Conservation (phyloP, 768 basidiomycete species). For the Cyclocybe aegerita region DNA sequence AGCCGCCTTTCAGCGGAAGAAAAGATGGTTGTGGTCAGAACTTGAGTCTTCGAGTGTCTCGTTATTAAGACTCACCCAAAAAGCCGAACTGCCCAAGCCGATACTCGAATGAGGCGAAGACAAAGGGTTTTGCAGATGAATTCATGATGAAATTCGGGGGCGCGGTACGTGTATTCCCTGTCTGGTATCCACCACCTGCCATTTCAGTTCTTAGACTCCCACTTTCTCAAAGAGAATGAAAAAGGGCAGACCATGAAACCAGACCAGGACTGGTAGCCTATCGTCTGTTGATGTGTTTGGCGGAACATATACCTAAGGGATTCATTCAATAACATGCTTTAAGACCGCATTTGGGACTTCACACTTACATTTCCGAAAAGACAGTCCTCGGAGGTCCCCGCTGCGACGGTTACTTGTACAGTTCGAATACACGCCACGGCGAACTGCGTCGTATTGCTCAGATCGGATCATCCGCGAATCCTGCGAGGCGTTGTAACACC, state of each 20-base stretch:
- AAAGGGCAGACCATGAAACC: conserved; percentile 35
- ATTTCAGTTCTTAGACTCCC: neutral
- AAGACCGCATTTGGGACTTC: neutral
- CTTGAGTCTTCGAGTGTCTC: neutral
- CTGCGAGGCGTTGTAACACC: too few species aligned
- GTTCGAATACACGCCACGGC: conserved; percentile 32
- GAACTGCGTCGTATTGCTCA: conserved; percentile 28
- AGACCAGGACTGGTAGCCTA: conserved; percentile 38
- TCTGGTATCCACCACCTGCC: conserved; percentile 41
- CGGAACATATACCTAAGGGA: conserved; percentile 33
- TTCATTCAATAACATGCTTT: neutral
- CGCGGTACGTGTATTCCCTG: conserved; percentile 31
- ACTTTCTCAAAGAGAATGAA: neutral
- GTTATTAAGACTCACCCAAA: conserved; percentile 25
- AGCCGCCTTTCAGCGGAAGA: conserved; percentile 25
- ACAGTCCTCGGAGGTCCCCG: conserved; percentile 40
- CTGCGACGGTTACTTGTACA: conserved; percentile 23
- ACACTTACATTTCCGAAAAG: conserved; percentile 39
- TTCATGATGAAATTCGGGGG: conserved; percentile 30
- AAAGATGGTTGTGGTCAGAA: neutral
- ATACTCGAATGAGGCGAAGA: conserved; percentile 43
- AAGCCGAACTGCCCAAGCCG: conserved; percentile 42
- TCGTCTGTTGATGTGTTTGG: conserved; percentile 17
- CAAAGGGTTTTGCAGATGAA: conserved; percentile 29
- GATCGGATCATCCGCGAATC: too few species aligned